These are phyloP conservation scores for Pseudogymnoascus sp. DNA, from an alignment of 2,329 filamentous ascomycete species.

Conservation along the genomic window DNA sequence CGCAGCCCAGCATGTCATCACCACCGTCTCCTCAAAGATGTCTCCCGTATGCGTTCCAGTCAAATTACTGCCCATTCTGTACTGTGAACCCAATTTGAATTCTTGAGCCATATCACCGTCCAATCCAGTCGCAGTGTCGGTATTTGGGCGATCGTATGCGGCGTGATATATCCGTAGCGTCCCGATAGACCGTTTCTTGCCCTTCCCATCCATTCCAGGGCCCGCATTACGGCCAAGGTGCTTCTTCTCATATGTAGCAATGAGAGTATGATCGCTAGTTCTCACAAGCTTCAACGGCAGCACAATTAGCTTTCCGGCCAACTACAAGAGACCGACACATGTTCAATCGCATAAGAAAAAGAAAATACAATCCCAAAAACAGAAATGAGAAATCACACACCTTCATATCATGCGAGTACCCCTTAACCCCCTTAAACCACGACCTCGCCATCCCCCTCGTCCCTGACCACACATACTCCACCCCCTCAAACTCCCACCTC, in stretches of 20 bases:
- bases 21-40: background rate
- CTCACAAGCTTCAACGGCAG: background rate
- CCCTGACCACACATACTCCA: constrained; percentile 9
- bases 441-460: constrained; percentile 22
- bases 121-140: background rate
- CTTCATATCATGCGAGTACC: background rate
- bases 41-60: background rate
- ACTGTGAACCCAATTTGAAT: background rate
- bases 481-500: background rate
- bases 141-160: background rate
- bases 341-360: background rate
- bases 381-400: background rate
- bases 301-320: background rate
- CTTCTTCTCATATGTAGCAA: background rate
- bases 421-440: constrained; percentile 18
- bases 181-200: background rate
- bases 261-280: background rate
- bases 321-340: background rate
- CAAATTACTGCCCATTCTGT: background rate
- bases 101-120: background rate
- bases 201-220: background rate
- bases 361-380: background rate
- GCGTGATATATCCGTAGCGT: background rate
- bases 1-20: background rate
- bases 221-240: background rate